Percentiles rank a stretch among this genome's conserved stretches.
These are phyloP conservation scores for Yamadazyma sp. DNA, from an alignment of 1,139 yeast genomes.

Conservation along the genomic window DNA sequence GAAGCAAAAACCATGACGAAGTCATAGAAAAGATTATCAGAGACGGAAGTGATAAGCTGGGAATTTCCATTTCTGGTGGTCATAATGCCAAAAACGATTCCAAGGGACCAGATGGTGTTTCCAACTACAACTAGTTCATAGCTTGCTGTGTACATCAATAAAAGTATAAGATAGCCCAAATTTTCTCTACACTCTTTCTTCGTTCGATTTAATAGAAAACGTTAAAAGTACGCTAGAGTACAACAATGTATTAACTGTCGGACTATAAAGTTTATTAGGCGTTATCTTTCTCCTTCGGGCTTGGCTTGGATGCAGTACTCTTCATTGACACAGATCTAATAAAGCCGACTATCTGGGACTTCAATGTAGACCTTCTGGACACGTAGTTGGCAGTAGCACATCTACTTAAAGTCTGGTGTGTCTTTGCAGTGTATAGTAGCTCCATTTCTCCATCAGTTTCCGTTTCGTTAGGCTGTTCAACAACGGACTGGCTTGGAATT, in stretches of 20 bases:
- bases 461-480: too few species aligned
- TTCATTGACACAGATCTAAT: conserved; percentile 1
- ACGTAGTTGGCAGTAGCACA: neutral
- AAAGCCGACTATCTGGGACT: conserved; percentile 4
- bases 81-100: conserved; percentile 36
- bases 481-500: too few species aligned
- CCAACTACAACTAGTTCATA: conserved; percentile 26
- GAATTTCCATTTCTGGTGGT: conserved; percentile 20
- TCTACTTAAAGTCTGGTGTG: conserved; percentile 5
- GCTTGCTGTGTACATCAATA: too few species aligned
- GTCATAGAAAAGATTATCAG: conserved; percentile 54
- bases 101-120: conserved; percentile 33
- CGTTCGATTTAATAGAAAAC: too few species aligned
- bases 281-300: too few species aligned
- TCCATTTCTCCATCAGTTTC: conserved; percentile 1
- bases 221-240: too few species aligned
- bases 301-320: neutral
- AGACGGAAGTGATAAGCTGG: conserved; percentile 52
- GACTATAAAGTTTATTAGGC: too few species aligned
- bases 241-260: too few species aligned
- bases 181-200: too few species aligned
- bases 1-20: conserved; percentile 47
- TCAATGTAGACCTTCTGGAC: conserved; percentile 8
- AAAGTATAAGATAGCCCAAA: too few species aligned
- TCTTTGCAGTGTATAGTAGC: conserved; percentile 9